Evolutionary conservation across 2,329 filamentous ascomycete genomes (phyloP).

Genomic region (Alternaria panax): DNA sequence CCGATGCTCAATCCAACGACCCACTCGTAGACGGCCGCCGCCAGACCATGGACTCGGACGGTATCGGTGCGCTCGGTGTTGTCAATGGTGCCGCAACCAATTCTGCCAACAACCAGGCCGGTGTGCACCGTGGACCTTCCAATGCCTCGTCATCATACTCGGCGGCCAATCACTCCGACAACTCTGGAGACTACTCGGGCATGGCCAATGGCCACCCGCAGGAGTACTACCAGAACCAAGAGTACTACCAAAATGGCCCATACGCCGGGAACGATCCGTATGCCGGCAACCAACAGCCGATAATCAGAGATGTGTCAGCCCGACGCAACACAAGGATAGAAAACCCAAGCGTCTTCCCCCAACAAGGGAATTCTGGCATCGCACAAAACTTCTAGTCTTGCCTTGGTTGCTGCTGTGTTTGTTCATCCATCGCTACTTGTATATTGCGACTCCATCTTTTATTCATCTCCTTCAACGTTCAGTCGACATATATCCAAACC

Average conservation of each 20-base stretch:
- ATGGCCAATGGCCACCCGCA: slow-evolving; percentile 57
- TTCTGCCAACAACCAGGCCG: slow-evolving; percentile 66
- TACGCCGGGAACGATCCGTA: slow-evolving; percentile 65
- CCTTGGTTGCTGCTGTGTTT: not conserved
- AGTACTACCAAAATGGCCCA: slow-evolving; percentile 63
- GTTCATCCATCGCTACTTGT: slow-evolving; percentile 23
- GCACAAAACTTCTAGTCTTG: slow-evolving; percentile 86
- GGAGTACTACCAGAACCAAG: slow-evolving; percentile 62
- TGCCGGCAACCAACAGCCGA: slow-evolving; percentile 67
- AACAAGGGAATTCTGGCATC: slow-evolving; percentile 89
- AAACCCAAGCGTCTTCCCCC: slow-evolving; percentile 85
- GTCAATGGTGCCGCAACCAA: slow-evolving; percentile 56
- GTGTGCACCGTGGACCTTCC: slow-evolving; percentile 87
- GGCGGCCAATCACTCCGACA: slow-evolving; percentile 75
- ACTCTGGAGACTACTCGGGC: slow-evolving; percentile 61
- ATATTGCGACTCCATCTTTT: slow-evolving; percentile 23
- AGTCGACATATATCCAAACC: slow-evolving; percentile 20
- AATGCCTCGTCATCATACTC: slow-evolving; percentile 98
- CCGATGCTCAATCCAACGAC: slow-evolving; percentile 75
- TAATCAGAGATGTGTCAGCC: slow-evolving; percentile 92
- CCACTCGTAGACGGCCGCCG: slow-evolving; percentile 62
- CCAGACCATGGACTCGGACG: slow-evolving; percentile 73
- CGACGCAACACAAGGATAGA: slow-evolving; percentile 94
- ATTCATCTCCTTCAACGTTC: slow-evolving; percentile 6
- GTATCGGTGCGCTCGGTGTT: slow-evolving; percentile 78